Conservation (phyloP, 2,329 filamentous ascomycete genomes). For the Tolypocladium tundrense region DNA sequence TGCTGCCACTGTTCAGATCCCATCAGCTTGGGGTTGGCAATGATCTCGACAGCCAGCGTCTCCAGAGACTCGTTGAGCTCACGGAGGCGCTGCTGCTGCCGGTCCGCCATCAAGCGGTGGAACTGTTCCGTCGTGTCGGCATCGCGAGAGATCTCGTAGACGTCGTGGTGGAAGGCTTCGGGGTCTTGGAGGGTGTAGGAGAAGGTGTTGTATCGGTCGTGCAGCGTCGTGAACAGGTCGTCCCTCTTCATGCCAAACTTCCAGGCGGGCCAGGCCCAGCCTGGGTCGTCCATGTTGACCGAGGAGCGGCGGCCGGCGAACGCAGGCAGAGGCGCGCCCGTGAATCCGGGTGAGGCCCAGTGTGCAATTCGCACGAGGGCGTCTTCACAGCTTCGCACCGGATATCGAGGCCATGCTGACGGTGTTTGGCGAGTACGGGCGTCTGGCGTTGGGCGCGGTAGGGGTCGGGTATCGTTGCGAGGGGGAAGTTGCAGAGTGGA, state of each 20-base stretch:
- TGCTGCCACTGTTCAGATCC: slow-evolving; percentile 49
- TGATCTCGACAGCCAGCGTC: slow-evolving; percentile 49
- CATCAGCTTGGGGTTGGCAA: slow-evolving; percentile 48
- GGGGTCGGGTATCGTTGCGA: slow-evolving; percentile 7
- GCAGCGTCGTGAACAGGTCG: slow-evolving; percentile 46
- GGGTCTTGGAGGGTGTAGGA: slow-evolving; percentile 46
- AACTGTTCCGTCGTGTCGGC: slow-evolving; percentile 43
- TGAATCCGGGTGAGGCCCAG: neutral
- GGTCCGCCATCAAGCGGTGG: slow-evolving; percentile 40
- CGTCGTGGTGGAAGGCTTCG: slow-evolving; percentile 51
- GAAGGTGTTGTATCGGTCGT: slow-evolving; percentile 51
- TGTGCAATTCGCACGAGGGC: slow-evolving; percentile 5
- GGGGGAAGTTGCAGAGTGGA: slow-evolving; percentile 1
- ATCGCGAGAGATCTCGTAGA: slow-evolving; percentile 44
- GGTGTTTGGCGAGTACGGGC: slow-evolving; percentile 2
- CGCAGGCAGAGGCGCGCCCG: slow-evolving; percentile 1
- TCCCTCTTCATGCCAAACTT: slow-evolving; percentile 53
- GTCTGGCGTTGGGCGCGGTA: slow-evolving; percentile 2
- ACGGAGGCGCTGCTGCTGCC: slow-evolving; percentile 41
- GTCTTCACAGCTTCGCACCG: slow-evolving; percentile 3
- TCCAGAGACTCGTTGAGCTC: slow-evolving; percentile 47
- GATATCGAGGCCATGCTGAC: slow-evolving; percentile 10
- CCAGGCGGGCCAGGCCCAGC: slow-evolving; percentile 47
- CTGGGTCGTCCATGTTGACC: slow-evolving; percentile 42
- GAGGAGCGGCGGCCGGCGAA: neutral